Percentiles rank a stretch among this genome's conserved stretches.
phyloP scores from a whole-genome alignment of 2,329 filamentous ascomycete species.

The Tolypocladium sp. region DNA sequence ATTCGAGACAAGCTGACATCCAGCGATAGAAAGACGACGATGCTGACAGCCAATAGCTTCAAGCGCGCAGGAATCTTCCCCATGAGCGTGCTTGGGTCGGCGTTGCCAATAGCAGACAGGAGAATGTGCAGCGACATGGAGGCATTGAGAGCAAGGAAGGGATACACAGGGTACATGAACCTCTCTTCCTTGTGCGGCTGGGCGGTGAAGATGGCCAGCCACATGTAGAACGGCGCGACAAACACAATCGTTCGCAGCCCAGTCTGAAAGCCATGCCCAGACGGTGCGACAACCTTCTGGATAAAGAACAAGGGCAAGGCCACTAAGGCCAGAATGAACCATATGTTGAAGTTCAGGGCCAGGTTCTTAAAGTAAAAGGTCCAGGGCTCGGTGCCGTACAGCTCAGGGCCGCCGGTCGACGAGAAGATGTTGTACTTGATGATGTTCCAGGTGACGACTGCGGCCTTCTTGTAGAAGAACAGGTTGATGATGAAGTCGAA shows the following conservation, averaged over 20 bases:
- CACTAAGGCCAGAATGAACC: slow-evolving; percentile 72
- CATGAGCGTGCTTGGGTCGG: slow-evolving; percentile 54
- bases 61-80: slow-evolving; percentile 65
- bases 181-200: slow-evolving; percentile 97
- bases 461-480: slow-evolving; percentile 75
- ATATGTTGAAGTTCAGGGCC: slow-evolving; percentile 88
- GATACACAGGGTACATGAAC: slow-evolving; percentile 97
- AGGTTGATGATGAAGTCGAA: slow-evolving; percentile 65
- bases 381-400: slow-evolving; percentile 96
- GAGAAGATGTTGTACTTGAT: slow-evolving; percentile 93
- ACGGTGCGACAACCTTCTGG: slow-evolving; percentile 57
- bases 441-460: slow-evolving; percentile 82
- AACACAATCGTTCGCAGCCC: slow-evolving; percentile 71
- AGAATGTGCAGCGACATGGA: slow-evolving; percentile 76
- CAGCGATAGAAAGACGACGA: slow-evolving; percentile 53
- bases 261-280: slow-evolving; percentile 55
- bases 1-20: slow-evolving; percentile 63
- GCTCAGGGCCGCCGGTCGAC: slow-evolving; percentile 69
- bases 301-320: slow-evolving; percentile 67
- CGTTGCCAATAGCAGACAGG: slow-evolving; percentile 63
- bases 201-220: slow-evolving; percentile 81
- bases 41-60: slow-evolving; percentile 57
- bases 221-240: slow-evolving; percentile 82
- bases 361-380: slow-evolving; percentile 92
- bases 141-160: slow-evolving; percentile 81